Base-by-base conservation (phyloP, 768 basidiomycete genomes). In the Podaxis pistillaris region DNA sequence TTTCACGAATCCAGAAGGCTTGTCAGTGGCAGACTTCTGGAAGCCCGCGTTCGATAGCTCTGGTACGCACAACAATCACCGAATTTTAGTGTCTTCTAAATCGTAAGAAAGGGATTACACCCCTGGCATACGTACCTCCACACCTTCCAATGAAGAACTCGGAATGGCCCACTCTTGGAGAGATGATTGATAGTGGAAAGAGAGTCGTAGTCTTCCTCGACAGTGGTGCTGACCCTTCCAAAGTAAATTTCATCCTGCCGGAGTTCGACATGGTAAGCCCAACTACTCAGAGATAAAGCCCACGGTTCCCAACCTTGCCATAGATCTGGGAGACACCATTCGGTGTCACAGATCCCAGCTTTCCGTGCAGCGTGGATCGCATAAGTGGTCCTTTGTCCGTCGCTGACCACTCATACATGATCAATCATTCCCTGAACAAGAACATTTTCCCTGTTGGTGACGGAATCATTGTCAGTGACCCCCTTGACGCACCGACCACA, bases 171-270 rank as follows among this genome's bases (percentile, higher is more conserved):
- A 87, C 86, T 0, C 73, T 90, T 4, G 83, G 86, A 1, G 71
- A 81, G n/a, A 72, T 90, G 71, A 85, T 89, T 62, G 82, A 86
- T 69, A 76, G 70, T 44, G 85, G 83, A 4, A 86, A 80, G 67
- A 79, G 83, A 4, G 80, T 90, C 4, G 78, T 90, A 9, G 80
- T 86, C 2, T 89, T 90, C 71, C 74, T 90, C 67, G 87, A 89
- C 63, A 65, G 74, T 1, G 76, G 79, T 17, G 80, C 81, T 13
- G 76, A 80, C 60, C 73, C 74, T 4, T 70, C 73, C 1, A 49
- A 67, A 17, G 81, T 82, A 1, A 69, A 81, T 52, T 85, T 82
- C 65, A 82, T 87, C 62, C 68, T 86, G 3, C 84, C 84, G 4
- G 82, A 86, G 67, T 86, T 86, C 65, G 67, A 76, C 26, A 86